A percentile compares a stretch with the other conserved stretches of the same genome.
These are phyloP conservation scores for Sclerotinia spermophila DNA, from an alignment of 2,329 filamentous ascomycete species.

Conservation along the genomic window DNA sequence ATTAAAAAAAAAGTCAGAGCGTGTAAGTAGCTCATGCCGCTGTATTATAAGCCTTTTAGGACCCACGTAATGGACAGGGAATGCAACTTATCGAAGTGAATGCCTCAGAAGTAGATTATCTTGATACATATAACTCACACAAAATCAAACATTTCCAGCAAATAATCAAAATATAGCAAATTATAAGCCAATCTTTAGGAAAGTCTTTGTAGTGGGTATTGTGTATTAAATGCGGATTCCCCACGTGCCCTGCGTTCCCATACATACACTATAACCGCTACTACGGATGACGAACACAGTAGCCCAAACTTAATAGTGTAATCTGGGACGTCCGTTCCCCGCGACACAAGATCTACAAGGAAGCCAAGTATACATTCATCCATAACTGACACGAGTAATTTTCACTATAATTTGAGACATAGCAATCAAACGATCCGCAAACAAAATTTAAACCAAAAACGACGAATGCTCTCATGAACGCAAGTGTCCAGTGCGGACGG, in stretches of 20 bases:
- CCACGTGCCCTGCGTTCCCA: constrained; percentile 14
- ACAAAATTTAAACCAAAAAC: not conserved
- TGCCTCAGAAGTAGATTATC: not conserved
- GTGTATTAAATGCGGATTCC: constrained; percentile 10
- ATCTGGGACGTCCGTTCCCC: constrained; percentile 18
- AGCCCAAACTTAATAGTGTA: constrained; percentile 13
- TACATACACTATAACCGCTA: constrained; percentile 16
- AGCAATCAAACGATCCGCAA: constrained; percentile 1
- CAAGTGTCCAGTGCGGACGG: constrained; percentile 27
- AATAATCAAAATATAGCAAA: not conserved
- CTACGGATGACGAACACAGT: constrained; percentile 20
- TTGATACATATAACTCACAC: not conserved
- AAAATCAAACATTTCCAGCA: not conserved
- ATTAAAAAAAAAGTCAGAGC: not conserved
- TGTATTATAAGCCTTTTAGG: not conserved
- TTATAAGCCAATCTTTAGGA: not conserved
- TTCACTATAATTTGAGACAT: not conserved
- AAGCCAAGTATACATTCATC: constrained; percentile 13
- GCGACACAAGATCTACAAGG: constrained; percentile 7
- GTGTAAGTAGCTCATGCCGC: constrained; percentile 7
- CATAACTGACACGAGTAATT: constrained; percentile 4
- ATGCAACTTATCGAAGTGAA: not conserved
- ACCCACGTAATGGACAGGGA: not conserved
- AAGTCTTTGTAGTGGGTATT: not conserved
- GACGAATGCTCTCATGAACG: constrained; percentile 28